Conservation (phyloP, 1,284 basidiomycete species). For the Puccinia novopanici region DNA sequence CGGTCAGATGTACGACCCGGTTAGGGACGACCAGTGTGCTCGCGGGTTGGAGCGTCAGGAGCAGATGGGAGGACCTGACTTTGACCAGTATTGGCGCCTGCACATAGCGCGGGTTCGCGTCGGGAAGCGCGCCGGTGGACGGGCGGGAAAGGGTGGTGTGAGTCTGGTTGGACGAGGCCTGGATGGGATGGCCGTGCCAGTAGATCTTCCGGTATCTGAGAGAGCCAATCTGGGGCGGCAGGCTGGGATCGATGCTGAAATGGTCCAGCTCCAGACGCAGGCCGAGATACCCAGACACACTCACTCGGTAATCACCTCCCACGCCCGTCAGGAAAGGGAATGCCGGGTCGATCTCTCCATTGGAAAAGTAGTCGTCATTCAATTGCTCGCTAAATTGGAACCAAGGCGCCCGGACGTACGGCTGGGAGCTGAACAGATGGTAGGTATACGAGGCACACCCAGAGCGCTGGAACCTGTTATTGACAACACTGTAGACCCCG, state of each 20-base stretch:
- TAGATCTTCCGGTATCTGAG: constrained; percentile 20
- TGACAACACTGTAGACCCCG: constrained; percentile 54
- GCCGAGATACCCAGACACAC: constrained; percentile 21
- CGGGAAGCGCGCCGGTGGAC: constrained; percentile 52
- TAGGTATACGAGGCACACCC: constrained; percentile 56
- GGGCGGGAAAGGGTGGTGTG: constrained; percentile 56
- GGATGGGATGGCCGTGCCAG: constrained; percentile 39
- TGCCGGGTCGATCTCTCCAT: constrained; percentile 55
- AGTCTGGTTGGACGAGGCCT: constrained; percentile 53
- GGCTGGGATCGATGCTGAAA: neutral
- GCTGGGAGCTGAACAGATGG: constrained; percentile 53
- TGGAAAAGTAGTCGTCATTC: constrained; percentile 52
- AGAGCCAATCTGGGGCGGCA: constrained; percentile 1
- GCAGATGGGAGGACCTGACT: constrained; percentile 52
- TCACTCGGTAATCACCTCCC: constrained; percentile 53
- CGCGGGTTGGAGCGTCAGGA: constrained; percentile 51
- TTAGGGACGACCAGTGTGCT: constrained; percentile 13
- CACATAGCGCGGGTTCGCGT: constrained; percentile 20
- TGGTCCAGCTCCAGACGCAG: constrained; percentile 34
- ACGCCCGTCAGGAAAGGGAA: constrained; percentile 56
- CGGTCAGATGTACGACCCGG: constrained; percentile 33
- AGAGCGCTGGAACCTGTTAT: constrained; percentile 52
- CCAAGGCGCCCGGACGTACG: constrained; percentile 55
- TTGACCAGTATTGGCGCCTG: constrained; percentile 41
- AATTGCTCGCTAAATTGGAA: constrained; percentile 56